A percentile compares a stretch with the other conserved stretches of the same genome.
Evolutionary conservation across 495 filamentous ascomycete genomes (phyloP).

Genomic region (Penicillium nucicola): DNA sequence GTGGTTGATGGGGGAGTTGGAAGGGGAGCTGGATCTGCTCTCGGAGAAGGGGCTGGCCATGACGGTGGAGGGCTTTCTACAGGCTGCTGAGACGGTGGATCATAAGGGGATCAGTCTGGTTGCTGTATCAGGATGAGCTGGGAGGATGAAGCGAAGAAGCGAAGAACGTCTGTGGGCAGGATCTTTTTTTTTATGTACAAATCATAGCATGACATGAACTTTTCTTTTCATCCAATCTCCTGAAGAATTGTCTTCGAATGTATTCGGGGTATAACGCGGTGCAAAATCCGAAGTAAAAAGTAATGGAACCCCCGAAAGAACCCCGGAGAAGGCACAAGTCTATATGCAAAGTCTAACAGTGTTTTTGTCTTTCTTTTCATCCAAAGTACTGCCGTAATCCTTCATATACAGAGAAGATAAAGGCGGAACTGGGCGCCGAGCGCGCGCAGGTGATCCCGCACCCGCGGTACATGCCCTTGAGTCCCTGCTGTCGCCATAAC

Average conservation of each 20-base stretch:
- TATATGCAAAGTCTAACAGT: conserved; percentile 3
- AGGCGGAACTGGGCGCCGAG: conserved; percentile 88
- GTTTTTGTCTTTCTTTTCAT: conserved; percentile 20
- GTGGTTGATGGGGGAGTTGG: conserved; percentile 62
- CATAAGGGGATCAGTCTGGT: conserved; percentile 66
- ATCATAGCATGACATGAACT: too few species aligned
- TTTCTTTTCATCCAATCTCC: too few species aligned
- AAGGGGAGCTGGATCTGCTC: conserved; percentile 70
- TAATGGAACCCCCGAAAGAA: background rate
- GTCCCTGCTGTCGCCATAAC: conserved; percentile 76
- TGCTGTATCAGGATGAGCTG: conserved; percentile 25
- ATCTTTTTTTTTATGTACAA: too few species aligned
- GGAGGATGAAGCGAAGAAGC: background rate
- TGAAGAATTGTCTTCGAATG: background rate
- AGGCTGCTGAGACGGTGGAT: conserved; percentile 44
- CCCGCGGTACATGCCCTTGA: conserved; percentile 84
- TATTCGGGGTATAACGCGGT: conserved; percentile 8
- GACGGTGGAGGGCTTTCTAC: conserved; percentile 62
- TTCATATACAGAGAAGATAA: conserved; percentile 95
- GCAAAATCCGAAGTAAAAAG: background rate
- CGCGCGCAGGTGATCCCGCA: conserved; percentile 90
- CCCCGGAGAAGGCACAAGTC: background rate
- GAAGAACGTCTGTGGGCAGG: background rate
- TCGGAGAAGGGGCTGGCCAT: conserved; percentile 61
- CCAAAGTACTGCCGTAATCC: conserved; percentile 66